Percentiles rank a stretch among this genome's conserved stretches.
These are phyloP conservation scores for Botryosphaeria agaves DNA, from an alignment of 2,329 filamentous ascomycete genomes.

Conservation along the genomic window DNA sequence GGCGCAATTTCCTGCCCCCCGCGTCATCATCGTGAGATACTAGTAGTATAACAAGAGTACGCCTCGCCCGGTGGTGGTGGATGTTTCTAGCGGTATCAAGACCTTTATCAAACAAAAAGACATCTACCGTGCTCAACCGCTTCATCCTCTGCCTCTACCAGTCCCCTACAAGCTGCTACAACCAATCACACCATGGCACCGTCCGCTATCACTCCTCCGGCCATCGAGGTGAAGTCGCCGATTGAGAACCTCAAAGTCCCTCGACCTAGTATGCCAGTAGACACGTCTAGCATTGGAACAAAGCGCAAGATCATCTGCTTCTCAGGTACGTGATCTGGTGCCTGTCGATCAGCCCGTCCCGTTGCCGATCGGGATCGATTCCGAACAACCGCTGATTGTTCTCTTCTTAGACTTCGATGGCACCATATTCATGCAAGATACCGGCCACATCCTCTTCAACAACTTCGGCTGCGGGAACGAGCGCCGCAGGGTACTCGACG, in stretches of 20 bases:
- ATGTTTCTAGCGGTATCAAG: too few relatives aligned
- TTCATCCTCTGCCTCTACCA: background rate
- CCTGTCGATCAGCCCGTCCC: conserved; percentile 16
- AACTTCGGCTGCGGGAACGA: conserved; percentile 43
- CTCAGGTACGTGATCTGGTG: conserved; percentile 25
- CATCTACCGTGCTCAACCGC: background rate
- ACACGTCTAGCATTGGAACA: conserved; percentile 16
- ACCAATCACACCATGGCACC: conserved; percentile 16
- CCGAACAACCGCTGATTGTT: conserved; percentile 4
- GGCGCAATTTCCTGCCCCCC: too few relatives aligned
- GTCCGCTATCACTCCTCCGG: conserved; percentile 12
- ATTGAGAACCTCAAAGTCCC: conserved; percentile 7
- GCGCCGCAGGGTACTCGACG: conserved; percentile 38
- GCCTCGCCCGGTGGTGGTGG: too few relatives aligned
- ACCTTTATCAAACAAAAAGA: too few relatives aligned
- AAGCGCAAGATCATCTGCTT: conserved; percentile 42
- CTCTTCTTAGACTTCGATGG: conserved; percentile 44
- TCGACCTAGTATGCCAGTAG: conserved; percentile 5
- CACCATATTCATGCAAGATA: conserved; percentile 49
- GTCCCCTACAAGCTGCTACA: background rate
- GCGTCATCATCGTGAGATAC: too few relatives aligned
- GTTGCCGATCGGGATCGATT: conserved; percentile 1
- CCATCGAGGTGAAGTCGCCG: conserved; percentile 9
- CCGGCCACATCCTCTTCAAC: conserved; percentile 52
- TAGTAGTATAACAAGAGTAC: too few relatives aligned